Conservation (phyloP, 441 rosid species). For the Mallotus repandus region DNA sequence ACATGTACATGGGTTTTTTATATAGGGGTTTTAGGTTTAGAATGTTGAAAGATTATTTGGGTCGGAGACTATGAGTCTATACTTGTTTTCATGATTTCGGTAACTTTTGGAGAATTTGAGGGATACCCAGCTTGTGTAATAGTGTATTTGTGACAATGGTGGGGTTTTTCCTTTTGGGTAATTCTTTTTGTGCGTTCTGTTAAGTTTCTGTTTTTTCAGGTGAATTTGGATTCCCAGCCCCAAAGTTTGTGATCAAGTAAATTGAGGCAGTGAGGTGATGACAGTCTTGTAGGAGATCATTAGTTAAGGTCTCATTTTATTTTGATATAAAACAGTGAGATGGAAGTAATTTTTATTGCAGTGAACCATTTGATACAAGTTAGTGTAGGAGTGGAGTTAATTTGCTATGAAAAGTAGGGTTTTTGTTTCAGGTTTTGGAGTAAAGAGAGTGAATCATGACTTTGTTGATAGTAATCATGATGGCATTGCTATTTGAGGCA, state of each 20-base stretch:
- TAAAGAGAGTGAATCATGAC: not conserved
- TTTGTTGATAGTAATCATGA: not conserved
- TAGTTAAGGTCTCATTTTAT: not conserved
- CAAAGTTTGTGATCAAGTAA: not conserved
- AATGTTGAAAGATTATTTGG: slow-evolving; percentile 4
- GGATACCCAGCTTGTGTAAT: not conserved
- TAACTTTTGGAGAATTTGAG: not conserved
- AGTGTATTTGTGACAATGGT: not conserved
- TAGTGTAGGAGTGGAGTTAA: not conserved
- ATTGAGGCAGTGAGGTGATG: not conserved
- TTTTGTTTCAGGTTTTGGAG: slow-evolving; percentile 4
- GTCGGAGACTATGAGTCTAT: not conserved
- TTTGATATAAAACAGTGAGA: not conserved
- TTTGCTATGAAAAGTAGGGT: not conserved
- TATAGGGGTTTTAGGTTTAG: slow-evolving; percentile 20
- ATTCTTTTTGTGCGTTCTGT: not conserved
- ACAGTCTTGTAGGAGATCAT: not conserved
- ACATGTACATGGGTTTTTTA: not conserved
- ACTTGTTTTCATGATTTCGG: not conserved
- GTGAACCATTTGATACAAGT: not conserved
- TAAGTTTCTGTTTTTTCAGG: not conserved
- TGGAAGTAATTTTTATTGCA: not conserved
- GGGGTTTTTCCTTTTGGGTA: not conserved
- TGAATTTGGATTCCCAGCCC: not conserved
- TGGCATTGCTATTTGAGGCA: not conserved